Conservation (phyloP, 2,329 filamentous ascomycete species). For the Penicillium hordei region DNA sequence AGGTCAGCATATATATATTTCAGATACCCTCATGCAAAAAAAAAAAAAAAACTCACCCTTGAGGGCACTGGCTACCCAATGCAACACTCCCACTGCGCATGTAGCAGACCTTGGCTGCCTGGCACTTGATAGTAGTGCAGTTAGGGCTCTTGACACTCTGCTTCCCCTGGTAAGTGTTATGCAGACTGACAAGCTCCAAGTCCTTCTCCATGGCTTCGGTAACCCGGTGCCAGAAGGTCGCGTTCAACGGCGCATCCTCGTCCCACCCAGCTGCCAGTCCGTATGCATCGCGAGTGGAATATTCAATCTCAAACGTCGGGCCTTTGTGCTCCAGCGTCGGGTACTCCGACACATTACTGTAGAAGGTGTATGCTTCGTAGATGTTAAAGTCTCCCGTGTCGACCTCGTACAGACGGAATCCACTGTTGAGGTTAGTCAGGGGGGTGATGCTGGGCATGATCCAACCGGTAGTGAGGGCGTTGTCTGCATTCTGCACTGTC, state of each 20-base stretch:
- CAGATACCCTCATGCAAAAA: not conserved
- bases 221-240: slow-evolving; percentile 60
- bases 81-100: slow-evolving; percentile 58
- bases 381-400: slow-evolving; percentile 56
- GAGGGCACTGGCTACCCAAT: slow-evolving; percentile 53
- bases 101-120: slow-evolving; percentile 58
- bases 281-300: slow-evolving; percentile 54
- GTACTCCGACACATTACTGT: slow-evolving; percentile 52
- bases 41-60: slow-evolving; percentile 42
- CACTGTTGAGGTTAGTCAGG: slow-evolving; percentile 55
- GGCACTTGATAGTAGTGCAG: slow-evolving; percentile 54
- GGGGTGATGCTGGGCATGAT: slow-evolving; percentile 55
- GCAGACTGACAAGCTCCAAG: slow-evolving; percentile 48
- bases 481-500: slow-evolving; percentile 42
- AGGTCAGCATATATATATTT: slow-evolving; percentile 5
- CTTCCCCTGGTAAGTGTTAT: slow-evolving; percentile 57
- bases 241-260: slow-evolving; percentile 53
- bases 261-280: slow-evolving; percentile 49
- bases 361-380: slow-evolving; percentile 56
- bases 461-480: slow-evolving; percentile 53
- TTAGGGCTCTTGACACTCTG: slow-evolving; percentile 52
- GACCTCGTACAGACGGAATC: slow-evolving; percentile 56
- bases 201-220: slow-evolving; percentile 59
- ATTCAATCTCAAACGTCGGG: slow-evolving; percentile 52
- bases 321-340: slow-evolving; percentile 42